Base-by-base conservation (phyloP, 345 rosid genomes). In the Dimocarpus longan region DNA sequence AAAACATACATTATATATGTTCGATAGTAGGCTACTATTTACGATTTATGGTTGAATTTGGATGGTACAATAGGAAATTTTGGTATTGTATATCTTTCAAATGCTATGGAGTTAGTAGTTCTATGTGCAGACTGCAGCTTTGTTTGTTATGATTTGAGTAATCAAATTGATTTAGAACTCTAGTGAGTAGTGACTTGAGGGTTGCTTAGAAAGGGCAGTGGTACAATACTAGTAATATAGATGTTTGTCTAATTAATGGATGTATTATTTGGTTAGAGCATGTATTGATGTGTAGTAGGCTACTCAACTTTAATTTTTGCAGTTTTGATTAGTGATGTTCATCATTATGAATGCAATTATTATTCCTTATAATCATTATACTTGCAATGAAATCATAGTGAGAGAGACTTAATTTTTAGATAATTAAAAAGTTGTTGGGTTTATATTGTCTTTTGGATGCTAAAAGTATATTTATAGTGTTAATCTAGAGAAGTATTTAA, bases 41-140 rank as follows among this genome's bases (percentile, higher is more conserved):
- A 43, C 6, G 28, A 56, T 67, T 70, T 16, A 54, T 43, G 68
- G 28, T 39, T 44, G 65, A 70, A 32, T 64, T 19, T 63, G 76
- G 68, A 39, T 42, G 62, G 85, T 39, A 46, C 50, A 48, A n/a
- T 50, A 40, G 79, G 67, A 50, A 70, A 18, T 76, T 75, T 66
- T 66, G 70, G 57, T 79, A 46, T 68, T 81, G 82, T 64, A 75
- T 71, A 56, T 76, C 65, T 57, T 56, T 66, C 10, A 42, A 66
- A 57, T 21, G 73, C 60, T 62, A 62, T 13, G 63, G 52, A 44
- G 28, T 74, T 10, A 22, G 57, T 74, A 63, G 77, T 43, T 62
- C 24, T 24, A 12, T 43, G 57, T 15, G 59, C 42, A 74, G 70
- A 44, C 56, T 42, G 42, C 57, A 74, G 70, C 46, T 37, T 42